Base-by-base conservation (phyloP, 495 filamentous ascomycete species). In the Neurospora pannonica region DNA sequence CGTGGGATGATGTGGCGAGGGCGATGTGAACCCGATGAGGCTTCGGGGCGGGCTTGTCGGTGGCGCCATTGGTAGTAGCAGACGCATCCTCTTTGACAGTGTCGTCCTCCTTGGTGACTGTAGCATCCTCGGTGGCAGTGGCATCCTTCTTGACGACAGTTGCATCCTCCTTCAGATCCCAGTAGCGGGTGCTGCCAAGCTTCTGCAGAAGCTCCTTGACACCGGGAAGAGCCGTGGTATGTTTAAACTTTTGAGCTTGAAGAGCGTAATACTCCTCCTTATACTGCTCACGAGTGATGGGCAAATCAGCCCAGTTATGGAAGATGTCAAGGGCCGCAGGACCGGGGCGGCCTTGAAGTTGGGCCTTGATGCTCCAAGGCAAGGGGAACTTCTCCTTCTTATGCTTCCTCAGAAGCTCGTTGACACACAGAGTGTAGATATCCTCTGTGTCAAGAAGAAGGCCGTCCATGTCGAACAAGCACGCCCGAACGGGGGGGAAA, bases 401-500 rank as follows among this genome's bases (percentile, higher is more conserved):
- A 80, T 95, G 91, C 79, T 92, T 88, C 48, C 85, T 84, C 8
- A 99, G 91, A 48, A 98, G 87, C 43, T 89, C 82, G 82, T 98
- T 97, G 37, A 93, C 92, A 82, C 91, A 92, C 34, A 88, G 80
- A 0, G 93, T 96, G 85, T 98, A 98, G 73, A 92, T 88, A 81
- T 99, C 97, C 80, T 99, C 96, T 19, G 93, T 93, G 83, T 98
- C 91, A 75, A 99, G 90, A 24, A 99, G 88, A 37, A 99, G 91
- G 60, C 96, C 96, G 80, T 99, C 96, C 94, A 99, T 97, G 86
- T 99, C 96, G 80, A 99, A 99, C 74, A 99, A 91, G 84, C 94
- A 97, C 74, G 96, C 96, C 73, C 94, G 89, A 73, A 98, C 88
- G 69, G 91, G 90, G 34, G 93, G 94, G 78, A 90, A 87, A 75